These are phyloP conservation scores for Xanthoceras sorbifolium DNA, from an alignment of 345 rosid genomes.

Conservation along the genomic window DNA sequence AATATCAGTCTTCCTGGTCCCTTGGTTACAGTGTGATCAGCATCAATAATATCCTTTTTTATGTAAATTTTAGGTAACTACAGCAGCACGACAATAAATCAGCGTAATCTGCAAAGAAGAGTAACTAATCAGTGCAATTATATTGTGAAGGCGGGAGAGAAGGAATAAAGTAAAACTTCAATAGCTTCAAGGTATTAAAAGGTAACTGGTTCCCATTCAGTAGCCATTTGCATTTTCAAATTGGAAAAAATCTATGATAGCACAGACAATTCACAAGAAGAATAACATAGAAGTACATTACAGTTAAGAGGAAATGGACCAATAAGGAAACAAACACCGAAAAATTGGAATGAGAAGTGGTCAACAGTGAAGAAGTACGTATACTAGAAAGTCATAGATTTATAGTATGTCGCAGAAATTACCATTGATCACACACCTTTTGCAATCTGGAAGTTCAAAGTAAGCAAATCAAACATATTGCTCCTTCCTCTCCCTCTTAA, in stretches of 20 bases:
- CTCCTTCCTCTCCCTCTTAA: not conserved
- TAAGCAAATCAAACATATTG: not conserved
- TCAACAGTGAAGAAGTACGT: too few species aligned
- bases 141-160: not conserved
- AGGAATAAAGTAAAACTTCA: not conserved
- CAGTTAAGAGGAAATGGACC: not conserved
- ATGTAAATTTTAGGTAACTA: not conserved
- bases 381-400: not conserved
- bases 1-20: constrained; percentile 2
- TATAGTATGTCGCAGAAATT: too few species aligned
- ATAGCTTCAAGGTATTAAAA: too few species aligned
- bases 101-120: constrained; percentile 25
- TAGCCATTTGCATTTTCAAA: too few species aligned
- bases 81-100: not conserved
- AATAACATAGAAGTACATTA: not conserved
- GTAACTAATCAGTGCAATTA: not conserved
- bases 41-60: constrained; percentile 12
- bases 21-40: constrained; percentile 2
- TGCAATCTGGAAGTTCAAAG: not conserved
- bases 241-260: too few species aligned
- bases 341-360: not conserved
- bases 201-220: too few species aligned
- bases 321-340: not conserved
- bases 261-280: not conserved
- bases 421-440: not conserved